Base-by-base conservation (phyloP, 495 filamentous ascomycete species). In the Podospora anserina region DNA sequence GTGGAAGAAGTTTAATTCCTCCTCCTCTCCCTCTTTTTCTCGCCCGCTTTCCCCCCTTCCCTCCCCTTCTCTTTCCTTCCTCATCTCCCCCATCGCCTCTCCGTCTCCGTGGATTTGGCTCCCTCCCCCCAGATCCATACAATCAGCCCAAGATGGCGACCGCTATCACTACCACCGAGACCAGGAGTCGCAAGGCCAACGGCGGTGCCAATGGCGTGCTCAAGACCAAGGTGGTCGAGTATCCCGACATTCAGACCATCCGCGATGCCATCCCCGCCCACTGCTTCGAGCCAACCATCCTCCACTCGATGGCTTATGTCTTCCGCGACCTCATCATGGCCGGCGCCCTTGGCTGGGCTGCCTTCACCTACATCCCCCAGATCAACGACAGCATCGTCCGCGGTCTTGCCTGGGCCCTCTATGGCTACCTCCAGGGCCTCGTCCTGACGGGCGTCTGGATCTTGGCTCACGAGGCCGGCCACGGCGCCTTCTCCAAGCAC, bases 381-480 rank as follows among this genome's bases (percentile, higher is more conserved):
- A 86, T 85, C 77, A 88, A 82, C 82, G 87, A 73, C 80, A 74
- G 86, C 53, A 85, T 75, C 72, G 80, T 68, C 77, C 83, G 89
- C 68, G 74, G 80, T 68, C 72, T 72, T 64, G 81, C 88, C 44
- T 94, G 90, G 89, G 82, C 80, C 26, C 69, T 80, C 44, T 94
- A 96, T 76, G 87, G 89, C 39, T 83, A 92, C 76, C 62, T 90
- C 55, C 91, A 94, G 77, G 91, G 92, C 67, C 84, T 92, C 30
- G 87, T 90, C 74, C 89, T 85, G 68, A 94, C 91, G n/a, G 92
- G 92, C 61, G 73, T 92, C 32, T 96, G 92, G 92, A 90, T 95
- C 66, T 80, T 96, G 60, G 91, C 91, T 3, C 92, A 95, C 79
- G 92, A 96, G 80, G 93, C 90, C 74, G 92, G 92, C 70, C 92